Percentiles rank a stretch among this genome's conserved stretches.
phyloP scores from a whole-genome alignment of 108 stramenopile genomes.

The Skeletonema costatum region DNA sequence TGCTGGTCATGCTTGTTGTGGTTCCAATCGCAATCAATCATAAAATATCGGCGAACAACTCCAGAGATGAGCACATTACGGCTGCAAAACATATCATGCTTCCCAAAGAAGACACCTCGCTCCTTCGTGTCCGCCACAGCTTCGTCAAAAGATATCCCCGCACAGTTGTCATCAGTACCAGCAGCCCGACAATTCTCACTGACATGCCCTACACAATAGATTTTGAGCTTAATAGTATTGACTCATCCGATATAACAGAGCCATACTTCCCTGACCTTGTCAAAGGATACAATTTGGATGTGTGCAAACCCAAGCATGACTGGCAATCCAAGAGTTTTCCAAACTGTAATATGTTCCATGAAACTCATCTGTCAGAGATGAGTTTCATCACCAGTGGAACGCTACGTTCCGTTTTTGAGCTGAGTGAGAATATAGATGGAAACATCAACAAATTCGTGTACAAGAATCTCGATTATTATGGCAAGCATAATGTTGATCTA shows the following conservation, averaged over 20 bases:
- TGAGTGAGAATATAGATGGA: not conserved
- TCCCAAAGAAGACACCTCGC: not conserved
- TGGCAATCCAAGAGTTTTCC: constrained; percentile 43
- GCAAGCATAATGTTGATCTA: not conserved
- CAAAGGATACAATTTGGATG: constrained; percentile 9
- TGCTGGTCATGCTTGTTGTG: not conserved
- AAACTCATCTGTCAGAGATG: constrained; percentile 17
- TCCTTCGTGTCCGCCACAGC: not conserved
- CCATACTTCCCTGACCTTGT: constrained; percentile 20
- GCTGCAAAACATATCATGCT: not conserved
- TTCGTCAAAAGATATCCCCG: not conserved
- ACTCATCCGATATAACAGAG: not conserved
- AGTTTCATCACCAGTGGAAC: constrained; percentile 17
- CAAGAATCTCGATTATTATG: constrained; percentile 34
- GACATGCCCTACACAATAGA: not conserved
- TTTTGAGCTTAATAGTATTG: not conserved
- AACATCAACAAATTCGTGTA: constrained; percentile 31
- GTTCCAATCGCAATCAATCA: not conserved
- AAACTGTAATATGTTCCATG: constrained; percentile 49
- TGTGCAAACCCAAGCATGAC: constrained; percentile 34
- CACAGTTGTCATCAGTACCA: not conserved
- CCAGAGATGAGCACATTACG: not conserved
- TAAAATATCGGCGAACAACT: not conserved
- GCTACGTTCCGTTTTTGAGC: constrained; percentile 22
- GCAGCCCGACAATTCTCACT: not conserved